Evolutionary conservation across 1,284 basidiomycete species (phyloP), one percentile per base, ranked within the genome.

Genomic region (Cutaneotrichosporon sp.): DNA sequence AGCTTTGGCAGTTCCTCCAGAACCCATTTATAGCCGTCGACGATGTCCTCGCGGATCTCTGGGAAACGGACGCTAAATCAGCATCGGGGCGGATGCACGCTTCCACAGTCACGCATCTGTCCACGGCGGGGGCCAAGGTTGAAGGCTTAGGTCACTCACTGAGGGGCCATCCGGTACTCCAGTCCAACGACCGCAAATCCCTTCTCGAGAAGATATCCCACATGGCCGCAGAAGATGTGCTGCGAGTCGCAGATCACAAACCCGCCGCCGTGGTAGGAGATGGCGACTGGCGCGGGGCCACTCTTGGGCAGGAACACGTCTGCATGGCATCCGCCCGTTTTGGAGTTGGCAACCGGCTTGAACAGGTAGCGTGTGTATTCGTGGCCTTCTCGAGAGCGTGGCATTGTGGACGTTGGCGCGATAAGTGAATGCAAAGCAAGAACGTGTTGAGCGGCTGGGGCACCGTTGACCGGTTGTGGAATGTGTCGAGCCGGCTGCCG

Each of bases 301-400:
- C 25, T 37, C 17, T 34, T 25, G 3, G 37, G 46, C 35, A 39
- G 26, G 19, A 39, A 41, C 17, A 49, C 46, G 35, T 49, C 46
- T 7, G 46, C 46, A 27, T 49, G 35, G 27, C 46, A 49, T 19
- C 46, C 46, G 27, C 46, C 46, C 14, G 34, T 37, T 20, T 20
- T 29, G 27, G 26, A 26, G 4, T 14, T 17, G 11, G 11, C 11
- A 16, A 49, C 22, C 27, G 38, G 37, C 37, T 49, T 49, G 46
- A 49, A 49, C 12, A 49, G 46, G 46, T 29, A 11, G 26, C 35
- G 46, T 4, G 25, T 49, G 46, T 49, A 49, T 35, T 39, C 37
- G 37, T 38, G 26, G 4, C 46, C 46, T 7, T 49, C 46, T 26
- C 37, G 37, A 11, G 46, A 49, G 9, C 19, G 31, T 4, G 35